These are phyloP conservation scores for Backusella sp. DNA, from an alignment of 192 early-diverging fungal species.

Conservation along the genomic window DNA sequence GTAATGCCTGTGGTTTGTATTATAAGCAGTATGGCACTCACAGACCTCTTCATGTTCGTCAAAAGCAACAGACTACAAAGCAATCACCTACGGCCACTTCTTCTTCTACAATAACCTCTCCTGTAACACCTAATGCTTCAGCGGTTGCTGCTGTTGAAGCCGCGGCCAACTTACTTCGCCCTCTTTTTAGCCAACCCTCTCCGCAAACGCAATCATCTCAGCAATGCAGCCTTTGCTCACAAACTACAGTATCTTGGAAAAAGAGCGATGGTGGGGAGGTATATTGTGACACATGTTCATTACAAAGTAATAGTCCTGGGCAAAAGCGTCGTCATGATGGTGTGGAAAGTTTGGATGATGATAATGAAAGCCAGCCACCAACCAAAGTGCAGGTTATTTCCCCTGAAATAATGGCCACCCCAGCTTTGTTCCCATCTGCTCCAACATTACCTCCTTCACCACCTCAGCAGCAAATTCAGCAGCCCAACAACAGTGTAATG, in stretches of 20 bases:
- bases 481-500: slow-evolving; percentile 1
- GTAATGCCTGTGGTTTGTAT: slow-evolving; percentile 96
- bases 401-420: neutral
- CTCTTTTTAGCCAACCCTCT: neutral
- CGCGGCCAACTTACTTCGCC: slow-evolving; percentile 16
- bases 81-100: slow-evolving; percentile 8
- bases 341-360: neutral
- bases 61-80: slow-evolving; percentile 21
- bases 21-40: slow-evolving; percentile 89
- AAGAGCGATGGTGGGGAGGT: slow-evolving; percentile 70
- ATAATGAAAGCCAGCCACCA: neutral
- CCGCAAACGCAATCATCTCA: neutral
- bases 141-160: neutral
- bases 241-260: slow-evolving; percentile 73
- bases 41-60: slow-evolving; percentile 59
- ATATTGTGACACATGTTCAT: slow-evolving; percentile 74
- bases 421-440: slow-evolving; percentile 1
- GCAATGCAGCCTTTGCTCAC: slow-evolving; percentile 67
- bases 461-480: neutral
- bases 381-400: neutral
- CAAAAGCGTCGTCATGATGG: slow-evolving; percentile 38
- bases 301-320: slow-evolving; percentile 33
- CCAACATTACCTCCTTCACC: slow-evolving; percentile 1
- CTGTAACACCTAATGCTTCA: neutral
- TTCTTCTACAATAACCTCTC: slow-evolving; percentile 11